These are phyloP conservation scores for Eremothecium cymbalariae DNA, from an alignment of 1,139 yeast species.

Conservation along the genomic window DNA sequence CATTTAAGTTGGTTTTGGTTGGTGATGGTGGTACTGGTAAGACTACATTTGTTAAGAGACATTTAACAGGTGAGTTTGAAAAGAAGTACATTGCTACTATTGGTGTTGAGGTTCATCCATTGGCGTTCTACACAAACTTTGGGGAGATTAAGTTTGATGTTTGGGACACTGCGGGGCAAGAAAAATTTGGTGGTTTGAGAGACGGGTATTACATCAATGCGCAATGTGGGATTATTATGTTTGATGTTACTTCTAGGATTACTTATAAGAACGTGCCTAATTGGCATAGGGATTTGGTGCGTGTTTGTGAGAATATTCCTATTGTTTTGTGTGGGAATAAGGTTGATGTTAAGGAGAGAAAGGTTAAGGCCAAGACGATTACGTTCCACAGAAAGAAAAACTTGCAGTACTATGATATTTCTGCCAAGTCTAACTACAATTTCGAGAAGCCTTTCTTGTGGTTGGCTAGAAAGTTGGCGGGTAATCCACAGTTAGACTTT, in stretches of 20 bases:
- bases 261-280: conserved; percentile 99
- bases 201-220: conserved; percentile 99
- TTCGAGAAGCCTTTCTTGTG: conserved; percentile 99
- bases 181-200: conserved; percentile 98
- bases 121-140: conserved; percentile 95
- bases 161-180: conserved; percentile 99
- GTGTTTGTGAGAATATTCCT: conserved; percentile 99
- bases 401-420: conserved; percentile 97
- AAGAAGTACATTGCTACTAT: conserved; percentile 98
- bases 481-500: conserved; percentile 95
- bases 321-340: conserved; percentile 98
- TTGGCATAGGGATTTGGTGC: conserved; percentile 99
- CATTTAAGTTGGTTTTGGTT: conserved; percentile 95
- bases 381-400: conserved; percentile 99
- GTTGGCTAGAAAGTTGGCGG: conserved; percentile 99
- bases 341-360: conserved; percentile 99
- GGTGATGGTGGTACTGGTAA: conserved; percentile 99
- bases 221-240: conserved; percentile 99
- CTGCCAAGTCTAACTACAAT: conserved; percentile 99
- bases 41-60: conserved; percentile 99
- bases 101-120: conserved; percentile 99
- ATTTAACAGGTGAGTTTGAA: conserved; percentile 98
- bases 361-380: conserved; percentile 99
- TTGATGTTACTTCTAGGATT: conserved; percentile 98
- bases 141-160: conserved; percentile 99